A percentile compares a stretch with the other conserved stretches of the same genome.
Evolutionary conservation across 371 early-diverging fungal species (phyloP).

Genomic region (Chytridium lagenaria): DNA sequence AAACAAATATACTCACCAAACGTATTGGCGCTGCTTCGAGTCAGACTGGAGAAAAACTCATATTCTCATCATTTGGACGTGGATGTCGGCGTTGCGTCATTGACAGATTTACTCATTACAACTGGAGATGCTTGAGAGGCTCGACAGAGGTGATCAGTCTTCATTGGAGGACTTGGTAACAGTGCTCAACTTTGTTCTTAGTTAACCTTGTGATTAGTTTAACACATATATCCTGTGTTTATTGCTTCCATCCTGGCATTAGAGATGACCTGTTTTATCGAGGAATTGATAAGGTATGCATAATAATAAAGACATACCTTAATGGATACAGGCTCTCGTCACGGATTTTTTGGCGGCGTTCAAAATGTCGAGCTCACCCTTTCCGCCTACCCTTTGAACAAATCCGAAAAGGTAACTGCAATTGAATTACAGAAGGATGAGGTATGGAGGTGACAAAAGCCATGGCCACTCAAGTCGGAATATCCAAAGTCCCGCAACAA

Average conservation of each 20-base stretch:
- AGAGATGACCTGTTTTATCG: conserved; percentile 82
- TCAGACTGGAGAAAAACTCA: conserved; percentile 81
- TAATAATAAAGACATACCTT: background rate
- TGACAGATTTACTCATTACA: conserved; percentile 94
- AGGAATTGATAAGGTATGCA: conserved; percentile 50
- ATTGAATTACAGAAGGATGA: background rate
- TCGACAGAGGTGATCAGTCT: conserved; percentile 76
- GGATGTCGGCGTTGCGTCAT: conserved; percentile 96
- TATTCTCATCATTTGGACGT: conserved; percentile 93
- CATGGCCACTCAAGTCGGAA: background rate
- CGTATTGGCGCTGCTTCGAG: conserved; percentile 91
- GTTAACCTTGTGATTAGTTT: conserved; percentile 54
- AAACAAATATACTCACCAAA: conserved; percentile 89
- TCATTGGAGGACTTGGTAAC: conserved; percentile 77
- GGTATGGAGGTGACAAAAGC: background rate
- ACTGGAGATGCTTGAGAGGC: conserved; percentile 86
- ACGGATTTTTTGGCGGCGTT: conserved; percentile 96
- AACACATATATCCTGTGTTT: conserved; percentile 72
- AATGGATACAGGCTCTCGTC: conserved; percentile 66
- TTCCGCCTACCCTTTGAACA: conserved; percentile 13
- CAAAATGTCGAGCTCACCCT: conserved; percentile 79
- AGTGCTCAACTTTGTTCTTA: background rate
- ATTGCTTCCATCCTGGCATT: conserved; percentile 84
- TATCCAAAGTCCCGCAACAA: background rate
- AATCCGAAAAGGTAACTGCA: background rate